A percentile compares a stretch with the other conserved stretches of the same genome.
Conservation (phyloP, 2,329 filamentous ascomycete species). For the Fusarium sp. region DNA sequence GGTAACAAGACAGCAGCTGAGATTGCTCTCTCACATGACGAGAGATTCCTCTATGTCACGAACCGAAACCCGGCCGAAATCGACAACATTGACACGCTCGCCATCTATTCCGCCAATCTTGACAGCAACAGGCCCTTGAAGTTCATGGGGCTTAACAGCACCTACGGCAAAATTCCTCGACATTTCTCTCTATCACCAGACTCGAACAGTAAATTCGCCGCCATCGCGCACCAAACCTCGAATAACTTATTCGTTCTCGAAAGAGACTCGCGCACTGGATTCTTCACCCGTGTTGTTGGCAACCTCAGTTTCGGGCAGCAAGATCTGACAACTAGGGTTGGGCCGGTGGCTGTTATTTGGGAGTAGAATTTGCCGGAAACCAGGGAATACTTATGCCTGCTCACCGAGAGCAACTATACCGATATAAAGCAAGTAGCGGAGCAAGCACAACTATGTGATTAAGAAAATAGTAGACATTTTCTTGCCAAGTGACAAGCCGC, state of each 20-base stretch:
- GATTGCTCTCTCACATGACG: not conserved
- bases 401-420: too few relatives aligned
- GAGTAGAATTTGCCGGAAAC: not conserved
- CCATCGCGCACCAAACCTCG: not conserved
- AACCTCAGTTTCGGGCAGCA: not conserved
- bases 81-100: not conserved
- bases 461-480: too few relatives aligned
- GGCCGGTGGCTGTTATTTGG: conserved; percentile 7
- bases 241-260: not conserved
- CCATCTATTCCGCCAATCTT: not conserved
- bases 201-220: not conserved
- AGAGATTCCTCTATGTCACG: not conserved
- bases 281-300: not conserved
- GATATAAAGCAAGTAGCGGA: too few relatives aligned
- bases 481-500: too few relatives aligned
- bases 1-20: not conserved
- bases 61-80: not conserved
- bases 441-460: too few relatives aligned
- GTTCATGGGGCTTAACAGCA: not conserved
- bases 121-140: not conserved
- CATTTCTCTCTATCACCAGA: conserved; percentile 5
- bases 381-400: too few relatives aligned
- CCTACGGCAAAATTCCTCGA: conserved; percentile 4
- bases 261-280: not conserved
- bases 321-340: not conserved